These are phyloP conservation scores for Rhytidiadelphus loreus DNA, from an alignment of 225 moss, liverwort and hornwort genomes.

Conservation along the genomic window DNA sequence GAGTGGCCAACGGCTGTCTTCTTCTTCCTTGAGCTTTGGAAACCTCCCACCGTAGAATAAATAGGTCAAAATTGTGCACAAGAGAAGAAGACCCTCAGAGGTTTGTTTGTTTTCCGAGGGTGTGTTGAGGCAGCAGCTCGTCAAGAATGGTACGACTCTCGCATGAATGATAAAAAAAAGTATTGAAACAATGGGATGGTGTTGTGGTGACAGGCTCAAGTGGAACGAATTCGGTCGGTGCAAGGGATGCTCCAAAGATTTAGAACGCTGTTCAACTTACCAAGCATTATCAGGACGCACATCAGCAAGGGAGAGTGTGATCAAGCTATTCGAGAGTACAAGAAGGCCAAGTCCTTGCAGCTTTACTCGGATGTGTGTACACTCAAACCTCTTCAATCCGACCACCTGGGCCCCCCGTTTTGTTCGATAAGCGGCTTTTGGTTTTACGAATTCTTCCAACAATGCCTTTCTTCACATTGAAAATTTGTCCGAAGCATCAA, in stretches of 20 bases:
- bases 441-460: neutral
- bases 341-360: constrained; percentile 90
- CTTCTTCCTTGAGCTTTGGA: neutral
- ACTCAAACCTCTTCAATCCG: neutral
- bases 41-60: neutral
- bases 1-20: neutral
- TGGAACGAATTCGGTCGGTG: constrained; percentile 90
- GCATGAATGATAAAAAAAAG: neutral
- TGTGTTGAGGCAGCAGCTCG: neutral
- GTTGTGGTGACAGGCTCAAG: constrained; percentile 57
- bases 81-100: neutral
- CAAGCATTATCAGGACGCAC: constrained; percentile 75
- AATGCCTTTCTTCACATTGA: neutral
- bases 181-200: neutral
- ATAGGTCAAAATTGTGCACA: neutral
- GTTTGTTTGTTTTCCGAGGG: neutral
- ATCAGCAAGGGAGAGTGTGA: constrained; percentile 92
- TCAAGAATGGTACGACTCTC: neutral
- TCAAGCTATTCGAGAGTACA: constrained; percentile 89
- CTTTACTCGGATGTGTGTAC: constrained; percentile 68
- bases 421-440: neutral
- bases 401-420: neutral
- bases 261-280: constrained; percentile 81
- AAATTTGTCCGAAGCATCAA: neutral
- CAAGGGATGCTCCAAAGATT: constrained; percentile 96